phyloP scores from a whole-genome alignment of 2,329 filamentous ascomycete species.

The Pseudocercospora vitis region DNA sequence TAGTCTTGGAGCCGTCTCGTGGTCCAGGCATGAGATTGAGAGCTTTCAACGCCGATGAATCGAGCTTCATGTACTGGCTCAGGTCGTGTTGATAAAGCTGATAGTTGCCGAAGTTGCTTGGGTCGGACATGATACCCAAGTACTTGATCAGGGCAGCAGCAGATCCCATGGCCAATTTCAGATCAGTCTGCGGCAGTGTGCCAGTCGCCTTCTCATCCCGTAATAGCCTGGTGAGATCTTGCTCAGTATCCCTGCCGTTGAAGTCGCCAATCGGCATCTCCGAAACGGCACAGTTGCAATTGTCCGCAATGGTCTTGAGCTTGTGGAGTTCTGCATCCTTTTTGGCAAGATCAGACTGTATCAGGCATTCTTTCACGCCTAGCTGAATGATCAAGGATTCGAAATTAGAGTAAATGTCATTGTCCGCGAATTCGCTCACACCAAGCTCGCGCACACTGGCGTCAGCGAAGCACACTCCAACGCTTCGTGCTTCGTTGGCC shows the following conservation, averaged over 20 bases:
- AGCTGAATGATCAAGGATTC: conserved; percentile 95
- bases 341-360: conserved; percentile 74
- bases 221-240: conserved; percentile 82
- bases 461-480: conserved; percentile 97
- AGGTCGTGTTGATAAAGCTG: conserved; percentile 96
- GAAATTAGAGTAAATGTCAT: conserved; percentile 96
- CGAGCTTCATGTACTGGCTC: conserved; percentile 96
- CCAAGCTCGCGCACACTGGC: conserved; percentile 93
- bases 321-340: conserved; percentile 90
- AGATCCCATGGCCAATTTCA: conserved; percentile 94
- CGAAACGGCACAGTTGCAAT: conserved; percentile 84
- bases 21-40: conserved; percentile 96
- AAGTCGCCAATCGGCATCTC: conserved; percentile 78
- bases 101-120: conserved; percentile 95
- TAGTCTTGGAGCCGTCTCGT: conserved; percentile 91
- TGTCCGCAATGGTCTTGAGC: conserved; percentile 83
- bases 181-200: conserved; percentile 80
- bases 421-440: conserved; percentile 98
- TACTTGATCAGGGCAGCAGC: conserved; percentile 94
- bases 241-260: conserved; percentile 87
- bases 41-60: conserved; percentile 89
- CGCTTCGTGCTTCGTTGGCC: conserved; percentile 76
- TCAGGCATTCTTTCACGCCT: conserved; percentile 87
- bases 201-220: conserved; percentile 80
- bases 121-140: conserved; percentile 82